Conservation (phyloP, 139 green algal genomes). For the Chlorella ohadii region DNA sequence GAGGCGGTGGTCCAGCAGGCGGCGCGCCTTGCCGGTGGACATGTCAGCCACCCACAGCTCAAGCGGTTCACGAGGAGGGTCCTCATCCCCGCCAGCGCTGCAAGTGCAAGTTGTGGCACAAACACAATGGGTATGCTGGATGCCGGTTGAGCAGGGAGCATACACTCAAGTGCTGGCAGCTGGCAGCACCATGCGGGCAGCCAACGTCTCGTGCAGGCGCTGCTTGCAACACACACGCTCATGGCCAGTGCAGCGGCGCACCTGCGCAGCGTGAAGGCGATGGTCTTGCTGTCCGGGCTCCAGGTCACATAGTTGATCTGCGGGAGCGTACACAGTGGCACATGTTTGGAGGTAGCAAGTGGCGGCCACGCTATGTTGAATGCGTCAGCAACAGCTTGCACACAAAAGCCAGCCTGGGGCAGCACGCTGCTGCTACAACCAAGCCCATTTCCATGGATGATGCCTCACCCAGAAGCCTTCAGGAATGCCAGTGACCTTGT, state of each 20-base stretch:
- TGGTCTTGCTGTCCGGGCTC: constrained; percentile 72
- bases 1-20: constrained; percentile 58
- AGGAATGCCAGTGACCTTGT: constrained; percentile 77
- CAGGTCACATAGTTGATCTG: constrained; percentile 86
- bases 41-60: constrained; percentile 92
- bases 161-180: too few relatives aligned
- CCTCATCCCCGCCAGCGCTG: constrained; percentile 56
- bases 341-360: too few relatives aligned
- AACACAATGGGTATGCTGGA: neutral
- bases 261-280: constrained; percentile 89
- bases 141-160: too few relatives aligned
- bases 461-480: constrained; percentile 44
- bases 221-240: neutral
- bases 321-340: constrained; percentile 14
- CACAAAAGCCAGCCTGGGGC: too few relatives aligned
- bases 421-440: neutral
- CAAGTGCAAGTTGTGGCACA: neutral
- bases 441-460: neutral
- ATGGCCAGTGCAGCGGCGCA: neutral
- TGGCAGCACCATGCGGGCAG: too few relatives aligned
- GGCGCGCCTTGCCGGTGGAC: constrained; percentile 60
- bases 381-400: too few relatives aligned
- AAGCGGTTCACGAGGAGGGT: constrained; percentile 72
- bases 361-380: too few relatives aligned
- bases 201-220: too few relatives aligned